A percentile compares a stretch with the other conserved stretches of the same genome.
phyloP scores from a whole-genome alignment of 2,329 filamentous ascomycete genomes.

The Microdochium paspali region DNA sequence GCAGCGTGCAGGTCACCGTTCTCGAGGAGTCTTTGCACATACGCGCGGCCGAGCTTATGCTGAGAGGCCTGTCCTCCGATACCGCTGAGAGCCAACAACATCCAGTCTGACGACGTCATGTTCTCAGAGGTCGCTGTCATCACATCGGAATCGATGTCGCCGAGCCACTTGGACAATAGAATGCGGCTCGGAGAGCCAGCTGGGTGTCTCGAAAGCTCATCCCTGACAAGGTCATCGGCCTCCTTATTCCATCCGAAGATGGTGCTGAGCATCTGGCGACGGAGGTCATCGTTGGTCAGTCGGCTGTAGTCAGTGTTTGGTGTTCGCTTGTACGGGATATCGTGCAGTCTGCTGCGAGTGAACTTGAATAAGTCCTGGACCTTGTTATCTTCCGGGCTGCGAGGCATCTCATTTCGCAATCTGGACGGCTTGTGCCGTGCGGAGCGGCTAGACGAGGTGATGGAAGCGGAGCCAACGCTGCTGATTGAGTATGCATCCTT shows the following conservation, averaged over 20 bases:
- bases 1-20: constrained; percentile 87
- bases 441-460: constrained; percentile 36
- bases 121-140: constrained; percentile 73
- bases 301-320: constrained; percentile 45
- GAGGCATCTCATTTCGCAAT: constrained; percentile 69
- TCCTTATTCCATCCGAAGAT: constrained; percentile 95
- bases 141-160: constrained; percentile 71
- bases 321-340: constrained; percentile 71
- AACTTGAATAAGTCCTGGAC: constrained; percentile 78
- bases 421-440: constrained; percentile 50
- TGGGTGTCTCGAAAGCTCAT: constrained; percentile 71
- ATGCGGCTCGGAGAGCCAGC: constrained; percentile 69
- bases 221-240: constrained; percentile 68
- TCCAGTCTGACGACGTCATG: constrained; percentile 95
- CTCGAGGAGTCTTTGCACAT: constrained; percentile 82
- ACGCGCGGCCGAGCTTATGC: constrained; percentile 82
- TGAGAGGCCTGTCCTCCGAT: constrained; percentile 73
- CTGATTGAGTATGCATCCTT: constrained; percentile 49
- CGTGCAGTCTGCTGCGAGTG: constrained; percentile 68
- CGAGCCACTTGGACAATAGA: constrained; percentile 85
- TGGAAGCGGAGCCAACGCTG: constrained; percentile 37
- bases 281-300: constrained; percentile 69
- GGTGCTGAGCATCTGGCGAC: constrained; percentile 82
- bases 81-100: constrained; percentile 83
- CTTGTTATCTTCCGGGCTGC: constrained; percentile 66